Evolutionary conservation across 2,329 filamentous ascomycete genomes (phyloP).

Genomic region (Aspergillus versicolor): DNA sequence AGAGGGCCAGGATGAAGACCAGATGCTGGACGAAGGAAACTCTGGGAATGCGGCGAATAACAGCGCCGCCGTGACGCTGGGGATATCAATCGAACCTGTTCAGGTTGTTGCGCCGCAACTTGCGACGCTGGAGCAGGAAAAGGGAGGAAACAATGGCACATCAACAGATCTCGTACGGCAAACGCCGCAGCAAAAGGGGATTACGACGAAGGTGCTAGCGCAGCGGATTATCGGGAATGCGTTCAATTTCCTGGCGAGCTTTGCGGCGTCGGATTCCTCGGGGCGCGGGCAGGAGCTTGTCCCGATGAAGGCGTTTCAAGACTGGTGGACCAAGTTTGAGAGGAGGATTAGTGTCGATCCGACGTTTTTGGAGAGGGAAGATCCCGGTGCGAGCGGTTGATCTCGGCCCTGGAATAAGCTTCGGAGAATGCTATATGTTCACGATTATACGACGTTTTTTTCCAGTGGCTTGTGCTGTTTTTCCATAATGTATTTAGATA

Average conservation of each 20-base stretch:
- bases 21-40: conserved; percentile 49
- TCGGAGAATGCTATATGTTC: background rate
- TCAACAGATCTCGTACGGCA: conserved; percentile 31
- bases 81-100: conserved; percentile 77
- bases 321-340: conserved; percentile 99
- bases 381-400: conserved; percentile 38
- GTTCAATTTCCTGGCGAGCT: conserved; percentile 92
- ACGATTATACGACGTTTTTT: background rate
- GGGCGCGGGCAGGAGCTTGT: conserved; percentile 74
- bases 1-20: conserved; percentile 39
- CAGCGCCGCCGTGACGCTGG: conserved; percentile 65
- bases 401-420: background rate
- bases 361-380: conserved; percentile 76
- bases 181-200: conserved; percentile 36
- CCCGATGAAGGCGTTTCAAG: conserved; percentile 90
- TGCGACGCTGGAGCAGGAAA: conserved; percentile 51
- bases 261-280: conserved; percentile 62
- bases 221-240: conserved; percentile 95
- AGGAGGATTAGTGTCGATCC: conserved; percentile 80
- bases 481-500: conserved; percentile 1
- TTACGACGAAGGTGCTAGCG: conserved; percentile 75
- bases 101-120: conserved; percentile 70
- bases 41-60: conserved; percentile 22
- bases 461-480: background rate
- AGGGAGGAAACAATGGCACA: conserved; percentile 22